These are phyloP conservation scores for Fraxinus albicans DNA, from an alignment of 305 asterid species.

Conservation along the genomic window DNA sequence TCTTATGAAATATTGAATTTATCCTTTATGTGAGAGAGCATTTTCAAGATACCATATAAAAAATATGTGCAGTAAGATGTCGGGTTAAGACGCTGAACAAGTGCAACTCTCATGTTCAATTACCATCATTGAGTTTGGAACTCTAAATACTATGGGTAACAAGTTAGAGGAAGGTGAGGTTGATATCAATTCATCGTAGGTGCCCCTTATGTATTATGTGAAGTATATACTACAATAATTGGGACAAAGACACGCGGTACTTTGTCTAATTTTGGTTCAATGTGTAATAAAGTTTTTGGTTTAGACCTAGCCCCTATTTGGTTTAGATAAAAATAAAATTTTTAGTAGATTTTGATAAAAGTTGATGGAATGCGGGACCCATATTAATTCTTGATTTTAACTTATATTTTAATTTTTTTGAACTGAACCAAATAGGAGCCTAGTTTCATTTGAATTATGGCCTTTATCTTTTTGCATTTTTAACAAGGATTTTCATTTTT, in stretches of 20 bases:
- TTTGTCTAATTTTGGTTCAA: background rate
- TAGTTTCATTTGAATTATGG: background rate
- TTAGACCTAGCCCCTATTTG: background rate
- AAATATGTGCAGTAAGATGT: background rate
- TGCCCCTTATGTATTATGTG: background rate
- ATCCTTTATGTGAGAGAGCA: background rate
- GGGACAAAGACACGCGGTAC: background rate
- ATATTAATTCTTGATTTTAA: no score
- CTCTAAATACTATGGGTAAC: background rate
- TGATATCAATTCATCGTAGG: background rate
- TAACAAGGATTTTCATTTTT: background rate
- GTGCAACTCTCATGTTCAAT: background rate
- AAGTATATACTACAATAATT: background rate
- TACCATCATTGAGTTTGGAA: background rate
- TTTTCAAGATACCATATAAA: no score
- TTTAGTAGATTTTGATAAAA: background rate
- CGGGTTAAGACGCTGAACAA: background rate
- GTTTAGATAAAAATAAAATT: no score
- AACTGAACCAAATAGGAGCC: background rate
- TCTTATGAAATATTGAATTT: background rate
- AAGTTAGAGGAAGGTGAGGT: background rate
- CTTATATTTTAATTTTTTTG: no score
- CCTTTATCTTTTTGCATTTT: background rate
- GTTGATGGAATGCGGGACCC: no score
- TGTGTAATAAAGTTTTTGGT: background rate